phyloP scores from a whole-genome alignment of 2,329 filamentous ascomycete species.

The Davidsoniella virescens region DNA sequence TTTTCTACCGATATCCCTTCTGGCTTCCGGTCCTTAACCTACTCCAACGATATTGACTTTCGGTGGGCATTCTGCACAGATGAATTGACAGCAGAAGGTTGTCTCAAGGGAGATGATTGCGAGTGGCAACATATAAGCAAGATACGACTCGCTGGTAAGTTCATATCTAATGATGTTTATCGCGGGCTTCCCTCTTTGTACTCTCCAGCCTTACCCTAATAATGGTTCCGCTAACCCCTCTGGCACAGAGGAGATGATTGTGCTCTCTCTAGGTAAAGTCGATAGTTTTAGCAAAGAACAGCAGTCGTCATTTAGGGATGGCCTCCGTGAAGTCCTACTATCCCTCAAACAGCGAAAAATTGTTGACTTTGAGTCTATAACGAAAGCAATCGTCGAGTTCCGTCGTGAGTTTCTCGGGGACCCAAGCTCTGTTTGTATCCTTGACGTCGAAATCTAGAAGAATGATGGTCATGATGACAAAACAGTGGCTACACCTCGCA shows the following conservation, averaged over 20 bases:
- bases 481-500: too few relatives aligned
- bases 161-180: conserved; percentile 7
- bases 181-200: too few relatives aligned
- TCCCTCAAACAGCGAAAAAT: conserved; percentile 42
- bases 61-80: conserved; percentile 58
- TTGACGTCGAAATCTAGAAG: conserved; percentile 7
- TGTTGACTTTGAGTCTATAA: conserved; percentile 51
- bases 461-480: neutral
- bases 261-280: conserved; percentile 52
- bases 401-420: conserved; percentile 49
- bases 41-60: conserved; percentile 77
- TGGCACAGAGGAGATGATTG: conserved; percentile 50
- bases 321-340: conserved; percentile 44
- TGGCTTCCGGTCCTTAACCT: conserved; percentile 79
- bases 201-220: too few relatives aligned
- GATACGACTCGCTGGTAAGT: conserved; percentile 63
- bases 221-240: conserved; percentile 2
- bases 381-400: conserved; percentile 49
- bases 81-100: conserved; percentile 56
- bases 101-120: conserved; percentile 50
- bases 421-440: conserved; percentile 36
- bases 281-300: conserved; percentile 47
- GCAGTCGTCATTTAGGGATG: conserved; percentile 43
- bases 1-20: conserved; percentile 53
- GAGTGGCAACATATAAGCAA: conserved; percentile 63